Percentiles rank a stretch among this genome's conserved stretches.
These are phyloP conservation scores for Pistacia integerrima DNA, from an alignment of 345 rosid species.

Conservation along the genomic window DNA sequence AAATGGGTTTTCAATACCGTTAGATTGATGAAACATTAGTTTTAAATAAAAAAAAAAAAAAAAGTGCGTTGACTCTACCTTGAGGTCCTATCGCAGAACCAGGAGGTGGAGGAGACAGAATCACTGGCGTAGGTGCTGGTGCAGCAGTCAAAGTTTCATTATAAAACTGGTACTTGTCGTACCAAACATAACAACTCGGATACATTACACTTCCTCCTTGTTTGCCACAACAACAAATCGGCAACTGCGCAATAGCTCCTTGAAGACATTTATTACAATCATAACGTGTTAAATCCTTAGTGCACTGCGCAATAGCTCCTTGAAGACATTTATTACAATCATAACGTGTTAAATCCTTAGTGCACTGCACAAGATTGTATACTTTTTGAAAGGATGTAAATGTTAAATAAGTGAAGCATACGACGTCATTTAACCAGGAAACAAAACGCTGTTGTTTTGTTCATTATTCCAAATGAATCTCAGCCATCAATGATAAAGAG, in stretches of 20 bases:
- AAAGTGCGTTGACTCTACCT: background rate
- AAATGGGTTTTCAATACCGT: too few species aligned
- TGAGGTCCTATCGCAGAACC: background rate
- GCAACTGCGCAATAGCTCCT: conserved; percentile 6
- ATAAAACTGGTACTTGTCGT: conserved; percentile 31
- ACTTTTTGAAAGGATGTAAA: background rate
- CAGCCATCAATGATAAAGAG: too few species aligned
- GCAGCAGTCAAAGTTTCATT: background rate
- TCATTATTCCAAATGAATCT: too few species aligned
- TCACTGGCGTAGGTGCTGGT: background rate
- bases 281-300: conserved; percentile 11
- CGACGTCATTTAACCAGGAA: too few species aligned
- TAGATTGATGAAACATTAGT: too few species aligned
- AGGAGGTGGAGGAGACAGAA: background rate
- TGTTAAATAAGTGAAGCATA: too few species aligned
- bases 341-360: conserved; percentile 11
- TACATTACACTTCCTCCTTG: conserved; percentile 28
- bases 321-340: conserved; percentile 26
- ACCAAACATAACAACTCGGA: conserved; percentile 44
- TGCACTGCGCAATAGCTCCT: background rate
- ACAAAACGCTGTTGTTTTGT: too few species aligned
- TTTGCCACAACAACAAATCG: conserved; percentile 9
- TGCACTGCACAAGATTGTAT: conserved; percentile 29
- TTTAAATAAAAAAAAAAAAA: background rate
- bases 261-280: conserved; percentile 26